A percentile compares a stretch with the other conserved stretches of the same genome.
phyloP scores from a whole-genome alignment of 306 rosid genomes.

The Biancaea sappan region DNA sequence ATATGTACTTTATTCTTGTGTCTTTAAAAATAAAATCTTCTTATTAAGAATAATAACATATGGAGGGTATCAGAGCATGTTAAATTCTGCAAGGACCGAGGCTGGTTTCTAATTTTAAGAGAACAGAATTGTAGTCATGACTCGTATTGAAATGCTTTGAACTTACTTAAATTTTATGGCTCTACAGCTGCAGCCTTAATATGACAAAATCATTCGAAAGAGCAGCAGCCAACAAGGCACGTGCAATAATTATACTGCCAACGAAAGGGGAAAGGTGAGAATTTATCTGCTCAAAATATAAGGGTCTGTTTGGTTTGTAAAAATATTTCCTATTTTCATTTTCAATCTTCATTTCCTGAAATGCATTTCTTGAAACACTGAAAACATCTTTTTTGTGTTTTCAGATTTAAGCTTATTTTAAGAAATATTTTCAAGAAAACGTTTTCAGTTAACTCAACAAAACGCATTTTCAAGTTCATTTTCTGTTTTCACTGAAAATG shows the following conservation, averaged over 20 bases:
- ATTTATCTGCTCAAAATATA: constrained; percentile 30
- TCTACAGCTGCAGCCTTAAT: constrained; percentile 61
- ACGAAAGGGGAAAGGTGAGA: constrained; percentile 89
- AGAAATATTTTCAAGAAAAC: too few species aligned
- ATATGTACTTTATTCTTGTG: background rate
- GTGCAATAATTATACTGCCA: constrained; percentile 89
- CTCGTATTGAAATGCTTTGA: constrained; percentile 17
- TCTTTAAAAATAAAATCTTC: too few species aligned
- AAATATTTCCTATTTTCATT: too few species aligned
- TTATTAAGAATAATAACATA: background rate
- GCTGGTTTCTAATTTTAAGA: background rate
- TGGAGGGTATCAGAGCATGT: background rate
- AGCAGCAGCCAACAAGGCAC: constrained; percentile 58
- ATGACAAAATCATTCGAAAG: constrained; percentile 10
- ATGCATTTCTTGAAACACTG: too few species aligned
- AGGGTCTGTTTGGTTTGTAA: too few species aligned
- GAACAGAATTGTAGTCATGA: background rate
- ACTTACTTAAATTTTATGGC: constrained; percentile 40
- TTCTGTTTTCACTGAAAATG: too few species aligned
- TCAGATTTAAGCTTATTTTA: too few species aligned
- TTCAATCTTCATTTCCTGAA: too few species aligned
- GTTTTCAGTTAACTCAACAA: too few species aligned
- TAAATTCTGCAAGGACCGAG: background rate
- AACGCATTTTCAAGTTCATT: too few species aligned
- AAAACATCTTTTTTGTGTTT: too few species aligned